Conservation (phyloP, 108 stramenopile species). For the Aurantiochytrium sp. region DNA sequence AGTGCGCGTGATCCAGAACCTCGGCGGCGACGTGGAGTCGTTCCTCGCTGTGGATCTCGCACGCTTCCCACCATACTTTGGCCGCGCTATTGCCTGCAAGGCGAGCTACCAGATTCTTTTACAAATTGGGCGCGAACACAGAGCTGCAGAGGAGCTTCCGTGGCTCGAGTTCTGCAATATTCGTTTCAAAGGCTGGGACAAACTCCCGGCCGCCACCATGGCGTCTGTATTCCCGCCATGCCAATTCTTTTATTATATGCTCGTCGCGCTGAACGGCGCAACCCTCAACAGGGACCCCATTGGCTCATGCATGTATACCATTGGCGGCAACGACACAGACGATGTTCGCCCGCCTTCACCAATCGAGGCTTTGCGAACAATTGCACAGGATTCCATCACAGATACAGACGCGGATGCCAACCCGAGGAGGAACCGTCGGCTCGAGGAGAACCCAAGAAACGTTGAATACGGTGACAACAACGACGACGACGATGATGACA, state of each 20-base stretch:
- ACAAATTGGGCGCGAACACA: neutral
- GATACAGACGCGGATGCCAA: too few relatives aligned
- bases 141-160: neutral
- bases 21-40: neutral
- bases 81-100: neutral
- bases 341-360: too few relatives aligned
- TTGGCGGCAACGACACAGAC: neutral
- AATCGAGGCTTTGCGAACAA: too few relatives aligned
- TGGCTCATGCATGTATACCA: neutral
- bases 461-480: too few relatives aligned
- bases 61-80: neutral
- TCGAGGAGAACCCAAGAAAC: too few relatives aligned
- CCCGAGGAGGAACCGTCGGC: too few relatives aligned
- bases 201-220: neutral
- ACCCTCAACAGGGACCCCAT: neutral
- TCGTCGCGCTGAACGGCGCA: neutral
- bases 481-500: too few relatives aligned
- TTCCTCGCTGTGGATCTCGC: neutral
- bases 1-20: neutral
- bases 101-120: conserved; percentile 9
- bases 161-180: neutral
- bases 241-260: neutral
- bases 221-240: neutral
- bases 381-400: too few relatives aligned
- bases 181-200: neutral